A percentile compares a stretch with the other conserved stretches of the same genome.
phyloP scores from a whole-genome alignment of 2,329 filamentous ascomycete species.

The Aureobasidium leucospermi region DNA sequence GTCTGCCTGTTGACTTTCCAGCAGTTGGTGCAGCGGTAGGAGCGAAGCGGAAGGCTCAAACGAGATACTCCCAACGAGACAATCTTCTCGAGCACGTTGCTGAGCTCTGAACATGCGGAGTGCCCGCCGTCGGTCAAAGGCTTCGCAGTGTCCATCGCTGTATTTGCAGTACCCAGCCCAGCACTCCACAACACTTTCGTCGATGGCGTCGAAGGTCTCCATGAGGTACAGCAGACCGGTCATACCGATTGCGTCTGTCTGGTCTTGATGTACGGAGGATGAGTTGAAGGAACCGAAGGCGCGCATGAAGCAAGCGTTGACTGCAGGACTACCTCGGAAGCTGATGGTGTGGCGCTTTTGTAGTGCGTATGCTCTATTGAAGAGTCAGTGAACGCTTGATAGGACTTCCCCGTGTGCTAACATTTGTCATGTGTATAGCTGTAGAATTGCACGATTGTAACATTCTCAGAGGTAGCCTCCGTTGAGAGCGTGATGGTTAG shows the following conservation, averaged over 20 bases:
- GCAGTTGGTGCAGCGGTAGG: slow-evolving; percentile 18
- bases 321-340: slow-evolving; percentile 34
- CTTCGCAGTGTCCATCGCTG: slow-evolving; percentile 25
- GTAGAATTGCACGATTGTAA: no score
- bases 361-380: slow-evolving; percentile 34
- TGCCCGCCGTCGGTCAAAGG: slow-evolving; percentile 28
- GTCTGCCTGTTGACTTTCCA: slow-evolving; percentile 37
- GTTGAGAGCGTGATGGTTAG: no score
- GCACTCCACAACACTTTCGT: slow-evolving; percentile 37
- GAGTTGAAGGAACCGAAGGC: slow-evolving; percentile 33
- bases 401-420: no score
- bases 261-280: slow-evolving; percentile 36
- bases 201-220: slow-evolving; percentile 38
- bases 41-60: slow-evolving; percentile 30
- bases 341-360: slow-evolving; percentile 36
- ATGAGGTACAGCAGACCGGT: slow-evolving; percentile 36
- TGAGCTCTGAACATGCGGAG: slow-evolving; percentile 28
- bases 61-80: slow-evolving; percentile 30
- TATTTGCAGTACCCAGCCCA: slow-evolving; percentile 35
- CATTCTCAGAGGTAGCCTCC: no score
- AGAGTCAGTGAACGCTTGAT: background rate
- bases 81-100: slow-evolving; percentile 20
- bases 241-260: slow-evolving; percentile 37
- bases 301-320: slow-evolving; percentile 34
- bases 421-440: no score